Base-by-base conservation (phyloP, 495 filamentous ascomycete species). In the Chaetomium cochliodes region DNA sequence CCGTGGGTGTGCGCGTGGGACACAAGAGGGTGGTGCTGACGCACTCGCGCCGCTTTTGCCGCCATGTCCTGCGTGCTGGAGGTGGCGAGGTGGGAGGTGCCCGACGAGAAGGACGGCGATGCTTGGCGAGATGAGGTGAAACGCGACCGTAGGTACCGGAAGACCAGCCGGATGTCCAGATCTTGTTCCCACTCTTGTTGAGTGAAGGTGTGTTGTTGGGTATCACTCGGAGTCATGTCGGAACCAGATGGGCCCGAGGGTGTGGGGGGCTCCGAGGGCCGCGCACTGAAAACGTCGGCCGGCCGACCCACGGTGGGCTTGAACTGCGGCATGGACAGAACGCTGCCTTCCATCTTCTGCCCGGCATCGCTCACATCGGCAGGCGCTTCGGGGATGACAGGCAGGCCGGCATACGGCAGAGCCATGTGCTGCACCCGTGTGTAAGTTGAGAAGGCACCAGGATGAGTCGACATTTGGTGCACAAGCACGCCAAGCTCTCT, bases 111-210 rank as follows among this genome's bases (percentile, higher is more conserved):
- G 2, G 78, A 60, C 41, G 73, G 67, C 64, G 75, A 47, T 61
- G 78, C 73, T 63, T 69, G 62, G 4, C 69, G 74, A 13, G 74
- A 73, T 28, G 77, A 64, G 1, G 70, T 76, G 74, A 96, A 94
- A 66, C 91, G 90, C 20, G 84, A 87, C 55, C 85, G 83, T 22
- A 97, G 84, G 73, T 92, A 94, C 46, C 87, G 85, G 79, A 96
- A 96, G n/a, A 96, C 87, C 75, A 93, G 88, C 74, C 86, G 86
- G 63, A 96, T 82, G 68, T 96, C 91, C 5, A 96, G 83, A 16
- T 92, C 89, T 42, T 86, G 87, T 72, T 96, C 92, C 93, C 93
- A 97, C 72, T 96, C 93, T 33, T 92, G 89, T 49, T 85, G 82
- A 3, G 78, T 80, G 58, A 85, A 82, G 0, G 73, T 65, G 16